Evolutionary conservation across 148 eudicot species (phyloP).

Genomic region (Chenopodium suecicum): DNA sequence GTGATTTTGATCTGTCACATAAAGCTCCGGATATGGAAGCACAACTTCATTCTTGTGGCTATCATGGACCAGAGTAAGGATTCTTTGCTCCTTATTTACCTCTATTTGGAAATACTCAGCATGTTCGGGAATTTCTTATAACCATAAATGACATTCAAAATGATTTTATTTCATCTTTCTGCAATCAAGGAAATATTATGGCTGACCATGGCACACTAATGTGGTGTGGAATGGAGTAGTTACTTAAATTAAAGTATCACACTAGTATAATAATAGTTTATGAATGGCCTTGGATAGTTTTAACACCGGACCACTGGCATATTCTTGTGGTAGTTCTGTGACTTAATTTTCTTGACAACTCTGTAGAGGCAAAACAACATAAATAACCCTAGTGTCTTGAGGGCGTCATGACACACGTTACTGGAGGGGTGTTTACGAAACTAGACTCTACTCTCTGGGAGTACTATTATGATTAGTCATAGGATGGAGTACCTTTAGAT

Average conservation of each 20-base stretch:
- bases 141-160: too few species aligned
- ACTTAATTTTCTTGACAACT: neutral
- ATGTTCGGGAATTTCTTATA: neutral
- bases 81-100: neutral
- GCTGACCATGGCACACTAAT: too few species aligned
- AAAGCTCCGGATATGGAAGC: constrained; percentile 95
- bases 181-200: too few species aligned
- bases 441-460: neutral
- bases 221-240: neutral
- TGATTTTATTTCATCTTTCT: too few species aligned
- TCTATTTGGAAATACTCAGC: neutral
- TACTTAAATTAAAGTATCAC: neutral
- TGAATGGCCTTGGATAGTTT: neutral
- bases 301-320: neutral
- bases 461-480: too few species aligned
- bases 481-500: neutral
- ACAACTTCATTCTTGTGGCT: constrained; percentile 85
- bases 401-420: neutral
- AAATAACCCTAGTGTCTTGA: neutral
- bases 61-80: constrained; percentile 91
- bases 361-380: neutral
- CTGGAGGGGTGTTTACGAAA: neutral
- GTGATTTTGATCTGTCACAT: constrained; percentile 78
- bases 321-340: neutral
- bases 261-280: neutral